phyloP scores from a whole-genome alignment of 495 filamentous ascomycete species.

The Immersiella caudata region DNA sequence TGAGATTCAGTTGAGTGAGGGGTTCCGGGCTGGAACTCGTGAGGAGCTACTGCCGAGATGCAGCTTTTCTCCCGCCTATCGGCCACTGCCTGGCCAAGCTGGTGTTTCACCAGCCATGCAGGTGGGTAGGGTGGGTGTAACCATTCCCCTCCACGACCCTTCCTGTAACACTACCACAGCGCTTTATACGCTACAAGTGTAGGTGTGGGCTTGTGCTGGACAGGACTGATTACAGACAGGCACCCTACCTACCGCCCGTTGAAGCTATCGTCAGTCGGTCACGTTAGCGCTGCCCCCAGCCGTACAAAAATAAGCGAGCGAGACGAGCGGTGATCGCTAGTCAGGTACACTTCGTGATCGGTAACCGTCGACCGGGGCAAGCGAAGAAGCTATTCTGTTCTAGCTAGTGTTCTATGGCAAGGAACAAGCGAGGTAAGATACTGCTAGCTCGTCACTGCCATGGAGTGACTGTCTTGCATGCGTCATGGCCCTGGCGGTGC shows the following conservation, averaged over 20 bases:
- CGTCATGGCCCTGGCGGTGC: neutral
- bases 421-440: neutral
- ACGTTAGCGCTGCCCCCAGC: neutral
- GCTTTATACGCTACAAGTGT: too few relatives aligned
- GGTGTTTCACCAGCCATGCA: neutral
- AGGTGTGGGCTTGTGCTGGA: neutral
- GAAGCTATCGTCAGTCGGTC: neutral
- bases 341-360: neutral
- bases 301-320: too few relatives aligned
- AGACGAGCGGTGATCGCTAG: neutral
- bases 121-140: neutral
- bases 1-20: neutral
- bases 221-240: neutral
- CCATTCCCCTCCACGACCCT: neutral
- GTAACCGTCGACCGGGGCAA: neutral
- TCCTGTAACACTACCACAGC: neutral
- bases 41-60: neutral
- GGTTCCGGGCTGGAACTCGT: too few relatives aligned
- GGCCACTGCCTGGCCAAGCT: neutral
- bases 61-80: neutral
- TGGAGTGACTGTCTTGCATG: slow-evolving; percentile 1
- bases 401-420: neutral
- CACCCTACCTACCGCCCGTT: neutral
- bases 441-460: too few relatives aligned
- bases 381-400: too few relatives aligned